Conservation (phyloP, 306 rosid species). For the Corylus avellana region DNA sequence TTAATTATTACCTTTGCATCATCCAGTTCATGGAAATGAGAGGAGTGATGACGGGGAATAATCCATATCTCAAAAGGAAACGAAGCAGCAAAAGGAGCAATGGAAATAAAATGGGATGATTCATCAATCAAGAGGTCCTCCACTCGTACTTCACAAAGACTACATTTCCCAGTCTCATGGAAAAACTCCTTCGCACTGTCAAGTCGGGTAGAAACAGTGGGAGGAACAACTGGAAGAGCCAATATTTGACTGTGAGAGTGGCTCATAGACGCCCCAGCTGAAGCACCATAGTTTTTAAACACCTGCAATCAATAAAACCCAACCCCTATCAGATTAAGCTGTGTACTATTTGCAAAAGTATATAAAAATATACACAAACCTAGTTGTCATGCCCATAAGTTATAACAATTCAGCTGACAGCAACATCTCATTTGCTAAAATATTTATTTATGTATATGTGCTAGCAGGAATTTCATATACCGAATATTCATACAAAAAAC, state of each 20-base stretch:
- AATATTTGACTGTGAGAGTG: slow-evolving; percentile 60
- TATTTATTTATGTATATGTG: no score
- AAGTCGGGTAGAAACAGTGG: slow-evolving; percentile 37
- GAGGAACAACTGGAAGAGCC: slow-evolving; percentile 53
- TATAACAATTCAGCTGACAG: neutral
- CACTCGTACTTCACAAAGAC: slow-evolving; percentile 34
- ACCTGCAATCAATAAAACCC: slow-evolving; percentile 25
- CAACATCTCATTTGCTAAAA: no score
- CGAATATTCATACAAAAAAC: no score
- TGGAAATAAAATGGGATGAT: slow-evolving; percentile 44
- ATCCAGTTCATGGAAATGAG: slow-evolving; percentile 52
- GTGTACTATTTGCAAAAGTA: neutral
- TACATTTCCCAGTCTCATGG: slow-evolving; percentile 38
- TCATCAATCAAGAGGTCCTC: slow-evolving; percentile 41
- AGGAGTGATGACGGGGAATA: slow-evolving; percentile 47
- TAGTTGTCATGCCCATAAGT: neutral
- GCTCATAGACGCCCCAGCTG: slow-evolving; percentile 59
- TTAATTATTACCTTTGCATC: slow-evolving; percentile 31
- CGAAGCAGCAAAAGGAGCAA: slow-evolving; percentile 51
- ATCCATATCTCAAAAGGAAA: slow-evolving; percentile 62
- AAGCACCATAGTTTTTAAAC: slow-evolving; percentile 56
- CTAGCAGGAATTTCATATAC: no score
- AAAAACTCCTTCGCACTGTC: slow-evolving; percentile 40
- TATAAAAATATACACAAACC: neutral
- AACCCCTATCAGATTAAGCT: neutral